Conservation (phyloP, 495 filamentous ascomycete species). For the Penicillium chermesinum region DNA sequence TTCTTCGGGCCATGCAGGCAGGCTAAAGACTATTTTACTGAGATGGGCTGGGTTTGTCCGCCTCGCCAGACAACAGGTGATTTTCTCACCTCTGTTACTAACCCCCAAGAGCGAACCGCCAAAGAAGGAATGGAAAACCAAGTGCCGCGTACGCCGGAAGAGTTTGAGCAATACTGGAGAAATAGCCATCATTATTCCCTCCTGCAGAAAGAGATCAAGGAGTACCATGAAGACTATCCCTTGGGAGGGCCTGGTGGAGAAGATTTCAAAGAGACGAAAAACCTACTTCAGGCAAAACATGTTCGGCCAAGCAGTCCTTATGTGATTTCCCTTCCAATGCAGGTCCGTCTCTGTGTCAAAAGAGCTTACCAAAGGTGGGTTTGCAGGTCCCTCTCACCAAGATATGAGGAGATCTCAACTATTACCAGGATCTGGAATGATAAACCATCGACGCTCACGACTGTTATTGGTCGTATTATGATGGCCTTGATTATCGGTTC, state of each 20-base stretch:
- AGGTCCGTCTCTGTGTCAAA: conserved; percentile 65
- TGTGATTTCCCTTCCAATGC: conserved; percentile 66
- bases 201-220: conserved; percentile 65
- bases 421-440: conserved; percentile 59
- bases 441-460: conserved; percentile 65
- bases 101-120: conserved; percentile 59
- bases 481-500: conserved; percentile 82
- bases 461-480: conserved; percentile 70
- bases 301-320: conserved; percentile 65
- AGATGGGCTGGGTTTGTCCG: conserved; percentile 68
- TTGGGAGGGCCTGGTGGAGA: conserved; percentile 59
- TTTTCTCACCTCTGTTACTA: conserved; percentile 76
- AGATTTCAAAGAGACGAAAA: conserved; percentile 62
- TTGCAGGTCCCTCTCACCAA: background rate
- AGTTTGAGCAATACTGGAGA: conserved; percentile 72
- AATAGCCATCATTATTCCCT: conserved; percentile 59
- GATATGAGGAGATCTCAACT: background rate
- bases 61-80: conserved; percentile 70
- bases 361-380: conserved; percentile 47
- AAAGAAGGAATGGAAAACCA: conserved; percentile 61
- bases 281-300: conserved; percentile 48
- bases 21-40: conserved; percentile 57
- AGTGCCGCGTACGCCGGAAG: conserved; percentile 66
- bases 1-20: conserved; percentile 57
- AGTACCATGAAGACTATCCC: conserved; percentile 59